Base-by-base conservation (phyloP, 176 grass and related monocot species). In the Cocos nucifera region DNA sequence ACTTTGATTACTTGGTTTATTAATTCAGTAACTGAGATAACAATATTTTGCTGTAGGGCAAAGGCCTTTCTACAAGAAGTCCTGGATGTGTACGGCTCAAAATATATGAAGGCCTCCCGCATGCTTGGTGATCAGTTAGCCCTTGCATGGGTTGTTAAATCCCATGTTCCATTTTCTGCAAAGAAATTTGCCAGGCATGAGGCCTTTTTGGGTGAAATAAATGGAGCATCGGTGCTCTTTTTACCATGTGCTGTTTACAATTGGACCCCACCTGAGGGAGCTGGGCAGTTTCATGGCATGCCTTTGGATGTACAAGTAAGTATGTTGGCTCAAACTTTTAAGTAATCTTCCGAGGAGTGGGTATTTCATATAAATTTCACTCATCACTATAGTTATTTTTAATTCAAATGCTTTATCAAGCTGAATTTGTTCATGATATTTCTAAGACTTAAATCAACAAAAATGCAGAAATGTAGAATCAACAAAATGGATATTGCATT, bases 261-360 rank as follows among this genome's bases (percentile, higher is more conserved):
- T 62, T 97, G 92, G 87, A 91, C 87, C 9, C 87, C 92, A 17
- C 92, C 87, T 66, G 87, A 97, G 49, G 87, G 92, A 50, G 84
- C 84, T 73, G 87, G 84, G 51, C 92, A 97, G 58, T 91, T 91
- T 78, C 92, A 88, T 70, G 92, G 92, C 67, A 97, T 91, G 78
- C 92, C 92, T 60, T 88, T 97, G 78, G 81, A 91, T 85, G 84
- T 97, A 19, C 85, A 97, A 81, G 92, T 97, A 90, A 53, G 50
- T 4, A 28, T 66, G 3, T 10, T 44, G 35, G 10, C 10, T 44
- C 35, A 44, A 44, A 44, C 35, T 44, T 21, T 30, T 12, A 44
- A 44, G 35, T 6, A 0, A 44, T 44, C 9, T 44, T 44, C 14
- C 14, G 35, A 44, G 35, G 35, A 44, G 10, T 44, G 35, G 10